Base-by-base conservation (phyloP, 2,329 filamentous ascomycete species). In the Gaeumannomyces tritici region DNA sequence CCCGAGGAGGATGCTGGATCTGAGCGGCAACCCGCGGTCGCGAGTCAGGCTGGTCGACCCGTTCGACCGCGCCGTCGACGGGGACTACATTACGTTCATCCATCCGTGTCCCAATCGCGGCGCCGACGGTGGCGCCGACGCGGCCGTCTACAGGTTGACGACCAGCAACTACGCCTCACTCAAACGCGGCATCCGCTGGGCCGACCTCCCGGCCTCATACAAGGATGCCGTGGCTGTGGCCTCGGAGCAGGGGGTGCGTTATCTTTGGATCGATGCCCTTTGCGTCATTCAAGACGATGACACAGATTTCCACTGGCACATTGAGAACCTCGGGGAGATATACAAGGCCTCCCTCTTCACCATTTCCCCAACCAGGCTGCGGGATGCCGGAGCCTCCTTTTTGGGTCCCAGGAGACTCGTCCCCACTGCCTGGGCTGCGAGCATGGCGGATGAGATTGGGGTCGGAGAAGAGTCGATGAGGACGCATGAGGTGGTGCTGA, bases 261-360 rank as follows among this genome's bases (percentile, higher is more conserved):
- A 63, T 55, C 28, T 63, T 24, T 63, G 60, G 62, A 62, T 63
- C 33, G 62, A 63, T 56, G 27, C 33, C 31, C 60, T 63, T 21
- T 63, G 62, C 33, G 51, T 63, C 26, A 28, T 62, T 18, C 62
- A 63, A 27, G 67, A 71, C 59, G 59, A 60, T 9, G 27, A 35
- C 2, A 60, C 64, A 4, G 70, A 73, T 57, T 67, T 27, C 18
- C 21, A 55, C 24, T 42, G 51, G 60, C 60, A 54, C 8, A 47
- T 57, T 11, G 51, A 42, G 51, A 55, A 57, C 24, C 55, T 42
- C 21, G 28, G 31, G 24, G 60, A 42, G 13, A 61, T 55, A n/a
- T 54, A 61, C 28, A 51, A 27, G 58, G 47, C 35, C n/a, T 35
- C 58, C 13, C 21, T 27, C 35, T 21, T 59, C 24, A 59, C 35